Conservation (phyloP, 257 asterid genomes). For the Cynanchum wilfordii region DNA sequence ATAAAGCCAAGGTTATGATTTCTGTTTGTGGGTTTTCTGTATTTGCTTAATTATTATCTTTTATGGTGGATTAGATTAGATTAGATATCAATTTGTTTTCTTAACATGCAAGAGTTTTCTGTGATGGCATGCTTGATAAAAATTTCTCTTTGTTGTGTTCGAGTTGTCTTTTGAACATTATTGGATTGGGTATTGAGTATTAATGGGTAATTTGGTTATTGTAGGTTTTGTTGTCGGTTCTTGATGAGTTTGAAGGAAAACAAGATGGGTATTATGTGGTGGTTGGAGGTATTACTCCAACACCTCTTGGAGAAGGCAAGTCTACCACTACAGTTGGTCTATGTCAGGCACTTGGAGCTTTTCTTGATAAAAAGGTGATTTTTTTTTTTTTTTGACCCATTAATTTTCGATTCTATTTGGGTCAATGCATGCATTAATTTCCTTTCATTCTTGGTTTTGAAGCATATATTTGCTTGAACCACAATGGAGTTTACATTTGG, state of each 20-base stretch:
- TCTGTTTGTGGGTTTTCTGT: not conserved
- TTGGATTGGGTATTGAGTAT: not conserved
- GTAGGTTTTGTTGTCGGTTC: slow-evolving; percentile 73
- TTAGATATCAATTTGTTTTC: too few species aligned
- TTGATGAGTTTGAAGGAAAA: slow-evolving; percentile 57
- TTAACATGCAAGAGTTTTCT: not conserved
- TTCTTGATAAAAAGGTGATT: slow-evolving; percentile 83
- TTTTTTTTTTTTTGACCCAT: not conserved
- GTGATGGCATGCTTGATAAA: not conserved
- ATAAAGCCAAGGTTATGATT: slow-evolving; percentile 69
- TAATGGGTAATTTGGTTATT: slow-evolving; percentile 9
- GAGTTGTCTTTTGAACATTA: not conserved
- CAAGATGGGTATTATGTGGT: slow-evolving; percentile 92
- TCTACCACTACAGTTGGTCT: slow-evolving; percentile 96
- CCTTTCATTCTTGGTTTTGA: not conserved
- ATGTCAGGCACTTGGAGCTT: slow-evolving; percentile 98
- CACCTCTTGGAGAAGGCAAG: slow-evolving; percentile 99
- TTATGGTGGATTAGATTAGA: not conserved
- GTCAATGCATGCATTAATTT: not conserved
- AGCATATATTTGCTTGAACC: not conserved
- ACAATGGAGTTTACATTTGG: not conserved
- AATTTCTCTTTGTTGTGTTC: not conserved
- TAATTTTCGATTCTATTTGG: not conserved
- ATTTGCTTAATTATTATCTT: not conserved
- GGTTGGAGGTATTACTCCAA: slow-evolving; percentile 95